These are phyloP conservation scores for Fusarium camptoceras DNA, from an alignment of 2,329 filamentous ascomycete genomes.

Conservation along the genomic window DNA sequence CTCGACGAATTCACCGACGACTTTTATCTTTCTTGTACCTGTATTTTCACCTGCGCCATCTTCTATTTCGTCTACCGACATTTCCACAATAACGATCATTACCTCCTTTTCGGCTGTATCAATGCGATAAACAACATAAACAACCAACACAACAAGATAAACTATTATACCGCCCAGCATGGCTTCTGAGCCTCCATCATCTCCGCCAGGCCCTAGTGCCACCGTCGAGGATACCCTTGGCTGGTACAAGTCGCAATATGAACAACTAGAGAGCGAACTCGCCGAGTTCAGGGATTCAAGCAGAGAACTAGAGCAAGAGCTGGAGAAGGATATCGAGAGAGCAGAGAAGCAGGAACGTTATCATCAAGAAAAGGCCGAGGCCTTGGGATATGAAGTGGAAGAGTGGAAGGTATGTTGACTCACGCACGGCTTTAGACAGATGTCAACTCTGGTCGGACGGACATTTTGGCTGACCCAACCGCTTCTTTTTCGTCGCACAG, in stretches of 20 bases:
- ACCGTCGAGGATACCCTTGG: constrained; percentile 79
- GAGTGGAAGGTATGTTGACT: constrained; percentile 88
- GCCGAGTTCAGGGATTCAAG: constrained; percentile 94
- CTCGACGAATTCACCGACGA: constrained; percentile 8
- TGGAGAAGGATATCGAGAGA: constrained; percentile 95
- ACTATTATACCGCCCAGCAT: constrained; percentile 52
- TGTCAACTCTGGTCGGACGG: background rate
- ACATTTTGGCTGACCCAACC: constrained; percentile 20
- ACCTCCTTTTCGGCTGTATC: constrained; percentile 23
- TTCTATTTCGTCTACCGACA: constrained; percentile 9
- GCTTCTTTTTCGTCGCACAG: constrained; percentile 58
- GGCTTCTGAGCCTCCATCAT: constrained; percentile 70
- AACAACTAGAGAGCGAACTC: constrained; percentile 89
- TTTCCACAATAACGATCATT: constrained; percentile 19
- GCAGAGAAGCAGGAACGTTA: constrained; percentile 92
- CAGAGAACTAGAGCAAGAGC: constrained; percentile 90
- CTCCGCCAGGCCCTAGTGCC: constrained; percentile 67
- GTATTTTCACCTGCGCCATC: constrained; percentile 17
- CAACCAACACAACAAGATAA: constrained; percentile 19
- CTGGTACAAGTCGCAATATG: constrained; percentile 97
- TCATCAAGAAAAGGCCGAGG: constrained; percentile 88
- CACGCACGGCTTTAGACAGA: background rate
- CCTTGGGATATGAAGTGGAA: constrained; percentile 87
- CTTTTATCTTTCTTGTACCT: constrained; percentile 18
- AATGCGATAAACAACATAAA: constrained; percentile 32